phyloP scores from a whole-genome alignment of 2,329 filamentous ascomycete genomes.

The Exophiala dermatitidis region DNA sequence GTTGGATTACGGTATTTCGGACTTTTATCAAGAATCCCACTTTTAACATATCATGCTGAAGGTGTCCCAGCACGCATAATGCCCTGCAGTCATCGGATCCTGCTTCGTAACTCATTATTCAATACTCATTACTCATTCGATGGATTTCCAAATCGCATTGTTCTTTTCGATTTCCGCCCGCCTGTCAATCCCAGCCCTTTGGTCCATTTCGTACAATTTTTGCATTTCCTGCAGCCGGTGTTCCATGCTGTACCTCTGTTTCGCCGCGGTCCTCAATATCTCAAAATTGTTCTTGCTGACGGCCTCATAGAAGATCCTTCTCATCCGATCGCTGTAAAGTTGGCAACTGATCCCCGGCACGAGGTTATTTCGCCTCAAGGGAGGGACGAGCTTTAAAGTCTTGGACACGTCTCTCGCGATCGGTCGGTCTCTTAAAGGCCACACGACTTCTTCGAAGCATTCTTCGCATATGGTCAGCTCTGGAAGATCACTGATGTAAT shows the following conservation, averaged over 20 bases:
- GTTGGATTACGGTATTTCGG: neutral
- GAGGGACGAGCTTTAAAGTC: slow-evolving; percentile 51
- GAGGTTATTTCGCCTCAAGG: slow-evolving; percentile 35
- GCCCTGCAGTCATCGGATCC: neutral
- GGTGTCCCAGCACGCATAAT: neutral
- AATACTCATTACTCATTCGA: slow-evolving; percentile 36
- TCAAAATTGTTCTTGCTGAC: slow-evolving; percentile 60
- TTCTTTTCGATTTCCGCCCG: slow-evolving; percentile 43
- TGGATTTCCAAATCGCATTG: slow-evolving; percentile 46
- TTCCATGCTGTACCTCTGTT: slow-evolving; percentile 53
- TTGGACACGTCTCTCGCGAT: slow-evolving; percentile 61
- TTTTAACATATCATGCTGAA: too few species aligned
- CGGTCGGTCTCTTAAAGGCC: slow-evolving; percentile 52
- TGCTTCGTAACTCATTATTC: slow-evolving; percentile 1
- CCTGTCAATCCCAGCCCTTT: slow-evolving; percentile 51
- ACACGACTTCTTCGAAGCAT: slow-evolving; percentile 75
- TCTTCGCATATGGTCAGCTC: slow-evolving; percentile 79
- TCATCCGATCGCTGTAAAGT: slow-evolving; percentile 74
- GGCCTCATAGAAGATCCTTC: slow-evolving; percentile 61
- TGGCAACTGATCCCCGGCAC: slow-evolving; percentile 54
- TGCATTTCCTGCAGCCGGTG: slow-evolving; percentile 52
- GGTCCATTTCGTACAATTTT: slow-evolving; percentile 49
- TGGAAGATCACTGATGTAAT: slow-evolving; percentile 66
- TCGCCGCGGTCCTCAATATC: slow-evolving; percentile 57
- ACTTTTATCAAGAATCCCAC: neutral